A percentile compares a stretch with the other conserved stretches of the same genome.
phyloP scores from a whole-genome alignment of 2,329 filamentous ascomycete species.

The Colletotrichum eremochloae region DNA sequence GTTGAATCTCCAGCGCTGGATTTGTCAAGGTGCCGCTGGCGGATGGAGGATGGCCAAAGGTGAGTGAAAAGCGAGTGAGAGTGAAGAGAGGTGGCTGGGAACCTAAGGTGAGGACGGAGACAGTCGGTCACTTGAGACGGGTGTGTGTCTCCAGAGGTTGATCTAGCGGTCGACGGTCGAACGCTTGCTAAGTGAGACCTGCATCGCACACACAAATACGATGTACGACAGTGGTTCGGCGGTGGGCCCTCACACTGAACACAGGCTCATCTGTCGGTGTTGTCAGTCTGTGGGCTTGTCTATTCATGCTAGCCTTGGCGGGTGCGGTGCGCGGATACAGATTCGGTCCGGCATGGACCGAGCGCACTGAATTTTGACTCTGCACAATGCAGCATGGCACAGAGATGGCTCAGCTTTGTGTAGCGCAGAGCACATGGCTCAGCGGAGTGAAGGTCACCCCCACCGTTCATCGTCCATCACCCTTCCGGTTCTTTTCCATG shows the following conservation, averaged over 20 bases:
- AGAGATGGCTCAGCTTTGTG: not conserved
- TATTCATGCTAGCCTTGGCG: not conserved
- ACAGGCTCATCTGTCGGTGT: not conserved
- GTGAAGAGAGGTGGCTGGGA: constrained; percentile 3
- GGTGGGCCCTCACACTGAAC: not conserved
- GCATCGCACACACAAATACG: not conserved
- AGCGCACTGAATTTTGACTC: not conserved
- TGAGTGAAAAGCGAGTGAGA: not conserved
- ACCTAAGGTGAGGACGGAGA: not conserved
- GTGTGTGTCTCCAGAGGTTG: not conserved
- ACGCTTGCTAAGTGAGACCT: not conserved
- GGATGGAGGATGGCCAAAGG: not conserved
- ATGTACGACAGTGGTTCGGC: not conserved
- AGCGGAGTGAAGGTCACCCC: not conserved
- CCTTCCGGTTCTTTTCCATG: not conserved
- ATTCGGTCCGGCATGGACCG: not conserved
- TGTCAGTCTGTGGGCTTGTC: not conserved
- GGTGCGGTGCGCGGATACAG: not conserved
- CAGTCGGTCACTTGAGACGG: not conserved
- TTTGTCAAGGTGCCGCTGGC: not conserved
- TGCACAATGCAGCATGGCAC: not conserved
- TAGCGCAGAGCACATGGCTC: not conserved
- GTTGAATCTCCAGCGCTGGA: constrained; percentile 8
- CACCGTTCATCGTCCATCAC: not conserved
- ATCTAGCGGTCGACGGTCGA: not conserved